A percentile compares a stretch with the other conserved stretches of the same genome.
These are phyloP conservation scores for Aureobasidium subglaciale DNA, from an alignment of 2,329 filamentous ascomycete genomes.

Conservation along the genomic window DNA sequence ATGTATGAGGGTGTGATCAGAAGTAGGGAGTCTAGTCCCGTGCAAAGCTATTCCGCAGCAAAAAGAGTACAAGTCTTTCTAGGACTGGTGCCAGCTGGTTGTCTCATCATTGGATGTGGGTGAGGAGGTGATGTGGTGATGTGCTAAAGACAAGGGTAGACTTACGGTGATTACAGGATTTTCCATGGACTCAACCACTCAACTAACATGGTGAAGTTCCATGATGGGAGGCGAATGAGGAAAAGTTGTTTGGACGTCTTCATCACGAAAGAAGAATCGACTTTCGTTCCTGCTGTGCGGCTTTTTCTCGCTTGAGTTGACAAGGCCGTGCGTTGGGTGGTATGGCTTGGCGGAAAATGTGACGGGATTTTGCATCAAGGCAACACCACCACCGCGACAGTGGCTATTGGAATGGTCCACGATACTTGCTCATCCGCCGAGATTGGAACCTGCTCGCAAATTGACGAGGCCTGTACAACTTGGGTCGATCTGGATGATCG, in stretches of 20 bases:
- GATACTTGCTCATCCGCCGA: no score
- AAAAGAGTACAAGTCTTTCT: slow-evolving; percentile 57
- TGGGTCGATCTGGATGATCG: no score
- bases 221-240: no score
- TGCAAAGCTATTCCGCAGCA: slow-evolving; percentile 52
- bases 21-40: slow-evolving; percentile 9
- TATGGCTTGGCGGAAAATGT: neutral
- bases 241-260: neutral
- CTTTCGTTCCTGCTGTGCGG: neutral
- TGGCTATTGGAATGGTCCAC: no score
- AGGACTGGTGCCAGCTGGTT: slow-evolving; percentile 59
- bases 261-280: neutral
- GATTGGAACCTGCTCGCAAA: no score
- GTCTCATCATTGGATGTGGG: slow-evolving; percentile 5
- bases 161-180: neutral
- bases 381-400: no score
- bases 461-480: no score
- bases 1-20: neutral
- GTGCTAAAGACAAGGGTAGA: neutral
- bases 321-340: slow-evolving; percentile 5
- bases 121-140: neutral
- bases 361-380: neutral
- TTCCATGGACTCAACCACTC: no score
- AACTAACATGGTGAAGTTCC: no score
- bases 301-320: slow-evolving; percentile 2